Evolutionary conservation across 139 green algal species (phyloP).

Genomic region (Auxenochlorella protothecoides): DNA sequence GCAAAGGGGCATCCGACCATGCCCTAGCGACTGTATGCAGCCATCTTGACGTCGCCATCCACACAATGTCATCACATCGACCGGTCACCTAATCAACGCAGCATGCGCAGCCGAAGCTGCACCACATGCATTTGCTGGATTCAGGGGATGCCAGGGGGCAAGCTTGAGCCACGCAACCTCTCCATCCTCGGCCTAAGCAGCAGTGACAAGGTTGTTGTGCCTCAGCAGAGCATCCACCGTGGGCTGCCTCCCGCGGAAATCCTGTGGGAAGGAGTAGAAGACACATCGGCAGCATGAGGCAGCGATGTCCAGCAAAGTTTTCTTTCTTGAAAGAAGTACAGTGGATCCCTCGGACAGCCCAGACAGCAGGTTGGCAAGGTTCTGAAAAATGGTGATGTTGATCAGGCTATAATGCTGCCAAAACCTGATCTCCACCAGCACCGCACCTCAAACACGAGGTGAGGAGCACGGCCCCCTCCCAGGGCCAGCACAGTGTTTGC

Average conservation of each 20-base stretch:
- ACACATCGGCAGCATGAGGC: neutral
- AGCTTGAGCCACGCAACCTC: no score
- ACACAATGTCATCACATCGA: no score
- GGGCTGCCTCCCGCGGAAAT: constrained; percentile 82
- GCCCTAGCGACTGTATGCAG: no score
- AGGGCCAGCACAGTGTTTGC: constrained; percentile 83
- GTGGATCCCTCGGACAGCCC: neutral
- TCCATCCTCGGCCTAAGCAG: neutral
- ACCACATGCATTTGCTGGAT: neutral
- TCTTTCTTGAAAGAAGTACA: neutral
- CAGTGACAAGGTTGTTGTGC: constrained; percentile 62
- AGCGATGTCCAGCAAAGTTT: neutral
- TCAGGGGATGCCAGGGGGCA: neutral
- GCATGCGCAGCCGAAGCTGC: no score
- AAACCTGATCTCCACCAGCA: neutral
- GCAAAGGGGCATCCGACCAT: no score
- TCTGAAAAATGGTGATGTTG: neutral
- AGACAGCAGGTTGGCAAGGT: neutral
- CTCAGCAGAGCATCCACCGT: constrained; percentile 75
- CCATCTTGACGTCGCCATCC: no score
- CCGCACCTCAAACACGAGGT: constrained; percentile 58
- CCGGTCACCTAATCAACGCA: no score
- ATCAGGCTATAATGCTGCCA: neutral
- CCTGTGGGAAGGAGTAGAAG: constrained; percentile 19
- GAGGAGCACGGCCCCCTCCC: constrained; percentile 67